These are phyloP conservation scores for Cymbidium sinense DNA, from an alignment of 106 monocot species.

Conservation along the genomic window DNA sequence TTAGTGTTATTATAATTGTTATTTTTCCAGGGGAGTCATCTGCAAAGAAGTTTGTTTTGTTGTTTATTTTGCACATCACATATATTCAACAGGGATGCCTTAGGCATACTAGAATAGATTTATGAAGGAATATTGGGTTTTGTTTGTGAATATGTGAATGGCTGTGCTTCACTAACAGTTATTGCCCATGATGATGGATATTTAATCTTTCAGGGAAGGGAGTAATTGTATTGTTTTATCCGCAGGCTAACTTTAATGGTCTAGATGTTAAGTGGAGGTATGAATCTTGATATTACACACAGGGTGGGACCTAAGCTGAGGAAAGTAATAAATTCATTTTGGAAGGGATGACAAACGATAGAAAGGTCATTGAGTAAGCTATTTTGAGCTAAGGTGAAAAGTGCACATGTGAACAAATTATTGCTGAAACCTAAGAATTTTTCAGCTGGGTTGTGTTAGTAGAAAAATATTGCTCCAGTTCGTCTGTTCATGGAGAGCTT, in stretches of 20 bases:
- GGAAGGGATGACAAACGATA: not conserved
- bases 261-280: not conserved
- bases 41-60: constrained; percentile 12
- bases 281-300: not conserved
- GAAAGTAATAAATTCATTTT: not conserved
- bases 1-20: not conserved
- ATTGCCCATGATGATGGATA: not conserved
- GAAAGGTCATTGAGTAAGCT: not conserved
- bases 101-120: not conserved
- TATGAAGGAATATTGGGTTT: not conserved
- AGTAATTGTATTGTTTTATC: not conserved
- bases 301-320: not conserved
- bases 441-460: not conserved
- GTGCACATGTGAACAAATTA: not conserved
- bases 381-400: constrained; percentile 3
- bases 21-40: constrained; percentile 15
- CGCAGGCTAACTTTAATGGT: not conserved
- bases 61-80: constrained; percentile 1
- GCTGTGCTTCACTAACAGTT: not conserved
- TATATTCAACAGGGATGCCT: not conserved
- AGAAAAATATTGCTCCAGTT: not conserved
- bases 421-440: not conserved
- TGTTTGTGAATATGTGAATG: not conserved
- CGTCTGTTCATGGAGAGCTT: constrained; percentile 30
- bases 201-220: not conserved